Base-by-base conservation (phyloP, 1,284 basidiomycete genomes). In the Heliocybe sulcata region DNA sequence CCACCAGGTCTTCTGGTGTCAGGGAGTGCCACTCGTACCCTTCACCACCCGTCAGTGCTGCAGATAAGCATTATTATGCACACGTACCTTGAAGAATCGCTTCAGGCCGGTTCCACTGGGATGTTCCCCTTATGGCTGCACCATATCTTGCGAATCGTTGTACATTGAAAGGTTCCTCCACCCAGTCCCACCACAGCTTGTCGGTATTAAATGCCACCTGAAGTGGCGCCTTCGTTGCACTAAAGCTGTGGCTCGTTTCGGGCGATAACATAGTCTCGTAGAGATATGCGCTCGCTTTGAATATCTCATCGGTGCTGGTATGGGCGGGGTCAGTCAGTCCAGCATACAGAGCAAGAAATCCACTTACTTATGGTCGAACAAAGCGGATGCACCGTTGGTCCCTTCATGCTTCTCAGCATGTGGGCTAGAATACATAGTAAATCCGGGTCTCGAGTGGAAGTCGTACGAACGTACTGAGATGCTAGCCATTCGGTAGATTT, bases 1-100 rank as follows among this genome's bases (percentile, higher is more conserved):
- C 64, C 25, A 67, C 56, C 23, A 52, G 23, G 12, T 25, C 25
- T 3, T 31, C 29, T 3, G 19, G 16, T 3, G 50, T 25, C 31
- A 52, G 26, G n/a, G 25, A 29, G 19, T 20, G 6, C 50, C 50
- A 52, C 3, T 31, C 20, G 19, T 31, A 52, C 12, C 50, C 50
- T 52, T 12, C 6, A n/a, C 12, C 10, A 16, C 25, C 16, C 31
- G 54, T 27, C 16, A 27, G 25, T 22, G 35, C 22, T 45, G 45
- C 9, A 47, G 19, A 11, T 25, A 31, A 27, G 25, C 14, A 25
- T 52, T 26, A 8, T 25, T 64, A 33, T 9, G 64, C 49, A 74
- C 6, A 31, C 29, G 26, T 53, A 83, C 84, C 81, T 45, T 23
- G 20, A 23, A 65, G 52, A n/a, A 67, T 60, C 10, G 59, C 58